Evolutionary conservation across 768 basidiomycete genomes (phyloP).

Genomic region (Crassisporium funariophilum): DNA sequence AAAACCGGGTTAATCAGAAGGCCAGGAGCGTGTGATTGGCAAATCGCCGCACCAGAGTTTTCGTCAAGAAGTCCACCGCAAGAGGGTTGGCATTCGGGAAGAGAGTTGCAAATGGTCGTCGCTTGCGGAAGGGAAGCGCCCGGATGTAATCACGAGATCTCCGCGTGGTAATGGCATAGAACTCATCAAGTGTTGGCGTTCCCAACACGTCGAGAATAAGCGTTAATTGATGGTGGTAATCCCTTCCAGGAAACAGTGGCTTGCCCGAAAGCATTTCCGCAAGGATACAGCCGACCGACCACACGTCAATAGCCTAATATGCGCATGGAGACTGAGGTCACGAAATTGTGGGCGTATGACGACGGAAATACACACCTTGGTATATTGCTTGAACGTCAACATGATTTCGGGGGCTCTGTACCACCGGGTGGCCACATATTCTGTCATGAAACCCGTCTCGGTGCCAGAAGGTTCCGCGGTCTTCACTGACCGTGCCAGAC

Average conservation of each 20-base stretch:
- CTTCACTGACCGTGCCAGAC: constrained; percentile 86
- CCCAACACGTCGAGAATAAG: constrained; percentile 97
- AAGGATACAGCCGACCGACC: constrained; percentile 86
- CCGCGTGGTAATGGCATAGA: constrained; percentile 93
- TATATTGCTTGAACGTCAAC: constrained; percentile 99
- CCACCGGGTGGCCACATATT: constrained; percentile 98
- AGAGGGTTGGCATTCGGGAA: constrained; percentile 91
- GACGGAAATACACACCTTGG: constrained; percentile 58
- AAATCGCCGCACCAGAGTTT: constrained; percentile 63
- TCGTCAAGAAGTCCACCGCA: constrained; percentile 70
- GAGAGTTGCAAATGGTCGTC: constrained; percentile 74
- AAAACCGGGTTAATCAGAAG: background rate
- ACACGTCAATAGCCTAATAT: constrained; percentile 77
- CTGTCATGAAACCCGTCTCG: constrained; percentile 90
- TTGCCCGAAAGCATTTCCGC: constrained; percentile 98
- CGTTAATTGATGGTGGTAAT: constrained; percentile 94
- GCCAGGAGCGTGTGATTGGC: constrained; percentile 1
- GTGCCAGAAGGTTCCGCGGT: constrained; percentile 85
- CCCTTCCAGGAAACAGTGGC: constrained; percentile 95
- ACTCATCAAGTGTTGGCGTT: constrained; percentile 96
- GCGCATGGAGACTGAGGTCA: constrained; percentile 9
- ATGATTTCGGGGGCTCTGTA: constrained; percentile 99
- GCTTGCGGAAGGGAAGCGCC: constrained; percentile 91
- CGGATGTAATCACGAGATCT: constrained; percentile 95
- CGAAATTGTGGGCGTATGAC: constrained; percentile 15